Percentiles rank a stretch among this genome's conserved stretches.
phyloP scores from a whole-genome alignment of 169 alveolate genomes.

The Plasmodium sp. region DNA sequence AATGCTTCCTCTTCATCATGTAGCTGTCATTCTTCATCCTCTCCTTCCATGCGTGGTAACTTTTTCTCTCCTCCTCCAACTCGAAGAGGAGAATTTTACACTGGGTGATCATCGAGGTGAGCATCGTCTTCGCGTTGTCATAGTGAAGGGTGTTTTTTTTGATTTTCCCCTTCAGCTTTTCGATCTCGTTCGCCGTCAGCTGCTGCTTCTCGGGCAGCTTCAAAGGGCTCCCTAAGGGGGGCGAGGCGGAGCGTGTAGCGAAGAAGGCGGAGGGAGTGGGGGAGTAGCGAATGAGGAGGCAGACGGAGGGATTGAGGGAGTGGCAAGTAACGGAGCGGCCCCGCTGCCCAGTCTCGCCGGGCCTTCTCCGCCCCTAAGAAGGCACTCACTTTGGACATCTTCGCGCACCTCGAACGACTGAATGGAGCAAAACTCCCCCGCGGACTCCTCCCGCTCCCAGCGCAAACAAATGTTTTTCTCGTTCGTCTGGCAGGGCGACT shows the following conservation, averaged over 20 bases:
- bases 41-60: conserved; percentile 17
- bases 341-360: neutral
- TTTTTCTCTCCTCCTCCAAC: conserved; percentile 45
- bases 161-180: conserved; percentile 45
- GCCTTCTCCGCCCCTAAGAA: neutral
- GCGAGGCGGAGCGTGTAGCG: neutral
- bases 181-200: conserved; percentile 26
- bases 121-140: conserved; percentile 36
- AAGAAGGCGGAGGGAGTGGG: too few relatives aligned
- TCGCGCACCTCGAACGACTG: neutral
- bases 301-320: too few relatives aligned
- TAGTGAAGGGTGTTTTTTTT: conserved; percentile 34
- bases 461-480: neutral
- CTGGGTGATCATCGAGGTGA: conserved; percentile 34
- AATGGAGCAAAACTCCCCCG: neutral
- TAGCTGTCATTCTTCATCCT: conserved; percentile 38
- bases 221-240: neutral
- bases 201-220: conserved; percentile 52
- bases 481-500: neutral
- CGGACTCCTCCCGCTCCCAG: neutral
- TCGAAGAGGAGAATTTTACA: conserved; percentile 62
- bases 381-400: neutral
- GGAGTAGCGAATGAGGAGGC: too few relatives aligned
- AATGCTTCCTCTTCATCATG: conserved; percentile 11
- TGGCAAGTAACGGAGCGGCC: neutral